Evolutionary conservation across 495 filamentous ascomycete genomes (phyloP), one percentile per base, ranked within the genome.

Genomic region (Penicillium soppii): DNA sequence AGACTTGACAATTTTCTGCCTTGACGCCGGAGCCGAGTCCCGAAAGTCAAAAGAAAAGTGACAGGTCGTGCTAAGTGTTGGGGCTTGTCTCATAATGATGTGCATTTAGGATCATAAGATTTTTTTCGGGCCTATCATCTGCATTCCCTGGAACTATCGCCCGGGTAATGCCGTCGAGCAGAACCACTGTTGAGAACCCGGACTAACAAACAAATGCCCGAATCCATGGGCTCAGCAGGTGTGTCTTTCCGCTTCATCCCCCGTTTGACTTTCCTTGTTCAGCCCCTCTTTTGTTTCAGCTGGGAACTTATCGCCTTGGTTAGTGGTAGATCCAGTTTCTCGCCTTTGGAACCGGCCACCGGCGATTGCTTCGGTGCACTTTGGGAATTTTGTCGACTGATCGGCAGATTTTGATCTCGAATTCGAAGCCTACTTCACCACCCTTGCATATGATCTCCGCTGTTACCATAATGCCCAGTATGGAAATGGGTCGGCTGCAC

Each of bases 361-460:
- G 41, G 22, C 10, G 16, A 9, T n/a, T n/a, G n/a, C n/a, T n/a
- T n/a, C n/a, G n/a, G n/a, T n/a, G n/a, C n/a, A n/a, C n/a, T n/a
- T n/a, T n/a, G n/a, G n/a, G n/a, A n/a, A n/a, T n/a, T n/a, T 32
- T 12, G 29, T 32, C 29, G 10, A 32, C 5, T n/a, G n/a, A n/a
- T n/a, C 29, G 10, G 29, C 29, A 32, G 5, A 32, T 32, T 32
- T 27, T 27, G 5, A 27, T 9, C 9, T 9, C 25, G 25, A 27
- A 5, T 27, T 32, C 10, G 10, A 12, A 17, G n/a, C 8, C 25
- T 30, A 20, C 16, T 43, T 15, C 22, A 29, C 47, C 54, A 41
- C 52, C 59, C 56, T 62, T 62, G 56, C 59, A 56, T 59, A 47
- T 47, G 49, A 50, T 58, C 55, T 27, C 23, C 45, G 36, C 48